Evolutionary conservation across 2,329 filamentous ascomycete species (phyloP), one percentile per base, ranked within the genome.

Genomic region (Sporothrix mexicana): DNA sequence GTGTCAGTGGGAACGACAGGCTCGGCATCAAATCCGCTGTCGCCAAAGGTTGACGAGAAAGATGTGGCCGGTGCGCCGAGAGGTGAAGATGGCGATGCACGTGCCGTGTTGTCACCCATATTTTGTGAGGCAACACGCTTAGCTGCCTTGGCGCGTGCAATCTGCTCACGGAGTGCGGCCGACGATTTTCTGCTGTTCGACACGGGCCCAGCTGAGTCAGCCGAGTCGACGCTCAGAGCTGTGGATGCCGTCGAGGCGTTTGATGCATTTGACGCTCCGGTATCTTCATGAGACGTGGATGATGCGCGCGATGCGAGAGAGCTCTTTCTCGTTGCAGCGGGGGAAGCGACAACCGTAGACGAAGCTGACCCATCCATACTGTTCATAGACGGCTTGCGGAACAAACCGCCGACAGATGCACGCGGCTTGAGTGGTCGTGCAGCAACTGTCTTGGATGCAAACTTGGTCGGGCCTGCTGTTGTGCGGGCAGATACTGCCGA

Each of bases 91-190:
- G 62, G n/a, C 17, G 69, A 53, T n/a, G 61, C 45, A 0, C 55
- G n/a, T 1, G 20, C 13, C 1, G 30, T 23, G 36, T 45, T 51
- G 3, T 70, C 67, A 8, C 49, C 59, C 5, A 81, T 43, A 2
- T 71, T 57, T 25, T 72, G 69, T 1, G 81, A 79, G 2, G 84
- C 83, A 12, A 88, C 90, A 74, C 90, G 88, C 72, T 89, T 92
- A 2, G 94, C 93, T 2, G 94, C 94, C 79, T 95, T 97, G 0
- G 96, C 95, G 77, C 95, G 95, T 51, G 95, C 94, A 75, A 98
- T 98, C 71, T 96, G 95, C 69, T 98, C 94, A 47, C 96, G 90
- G 15, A 99, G 83, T 0, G 94, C 91, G 17, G 88, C 85, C 0
- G 95, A 98, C 0, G 94, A 94, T 77, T 93, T 96, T 53, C 83